A percentile compares a stretch with the other conserved stretches of the same genome.
Conservation (phyloP, 1,284 basidiomycete species). For the Tilletia walkeri region DNA sequence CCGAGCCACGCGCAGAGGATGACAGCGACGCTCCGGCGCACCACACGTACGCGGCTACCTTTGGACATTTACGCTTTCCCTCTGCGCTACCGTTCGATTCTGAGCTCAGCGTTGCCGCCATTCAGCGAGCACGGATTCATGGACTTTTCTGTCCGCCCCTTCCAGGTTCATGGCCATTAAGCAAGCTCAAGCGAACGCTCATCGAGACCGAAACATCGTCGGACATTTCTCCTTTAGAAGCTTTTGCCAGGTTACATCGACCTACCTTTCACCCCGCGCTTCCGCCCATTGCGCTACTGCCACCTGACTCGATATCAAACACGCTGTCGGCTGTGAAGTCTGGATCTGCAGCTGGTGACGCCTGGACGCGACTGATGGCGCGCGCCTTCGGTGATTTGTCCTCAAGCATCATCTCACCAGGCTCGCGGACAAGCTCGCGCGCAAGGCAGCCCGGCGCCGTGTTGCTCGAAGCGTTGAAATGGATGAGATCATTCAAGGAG, state of each 20-base stretch:
- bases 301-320: background rate
- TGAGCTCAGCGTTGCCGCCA: background rate
- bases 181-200: conserved; percentile 2
- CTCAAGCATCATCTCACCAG: background rate
- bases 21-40: background rate
- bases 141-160: background rate
- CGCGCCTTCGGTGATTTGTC: conserved; percentile 11
- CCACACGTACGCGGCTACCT: conserved; percentile 5
- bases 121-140: background rate
- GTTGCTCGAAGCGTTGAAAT: conserved; percentile 9
- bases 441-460: background rate
- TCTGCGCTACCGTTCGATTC: background rate
- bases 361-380: conserved; percentile 3
- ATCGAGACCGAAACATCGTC: background rate
- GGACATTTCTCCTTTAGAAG: background rate
- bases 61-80: background rate
- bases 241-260: background rate
- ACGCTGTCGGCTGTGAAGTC: conserved; percentile 11
- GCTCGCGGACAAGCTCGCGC: background rate
- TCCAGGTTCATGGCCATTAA: background rate
- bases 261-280: background rate
- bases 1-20: no score
- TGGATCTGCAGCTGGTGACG: background rate
- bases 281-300: conserved; percentile 4
- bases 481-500: background rate